Evolutionary conservation across 2,329 filamentous ascomycete genomes (phyloP).

Genomic region (Fusarium irregulare): DNA sequence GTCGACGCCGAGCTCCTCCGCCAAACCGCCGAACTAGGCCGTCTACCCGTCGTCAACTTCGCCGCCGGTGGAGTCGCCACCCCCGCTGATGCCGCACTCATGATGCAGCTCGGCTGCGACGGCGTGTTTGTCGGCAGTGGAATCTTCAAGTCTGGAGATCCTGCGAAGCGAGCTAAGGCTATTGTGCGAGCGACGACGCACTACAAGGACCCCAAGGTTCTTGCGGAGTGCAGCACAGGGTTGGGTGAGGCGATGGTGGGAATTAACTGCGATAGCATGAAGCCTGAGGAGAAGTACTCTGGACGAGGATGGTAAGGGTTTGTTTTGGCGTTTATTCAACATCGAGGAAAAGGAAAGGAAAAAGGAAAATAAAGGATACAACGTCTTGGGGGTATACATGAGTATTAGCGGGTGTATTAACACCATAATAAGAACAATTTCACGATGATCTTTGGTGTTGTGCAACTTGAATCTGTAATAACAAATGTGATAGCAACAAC

Average conservation of each 20-base stretch:
- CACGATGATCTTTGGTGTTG: background rate
- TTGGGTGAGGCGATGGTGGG: slow-evolving; percentile 99
- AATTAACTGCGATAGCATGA: slow-evolving; percentile 85
- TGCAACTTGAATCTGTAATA: too few species aligned
- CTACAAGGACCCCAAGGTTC: slow-evolving; percentile 83
- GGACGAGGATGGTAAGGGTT: slow-evolving; percentile 80
- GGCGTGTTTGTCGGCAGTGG: slow-evolving; percentile 97
- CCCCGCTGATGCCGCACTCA: slow-evolving; percentile 90
- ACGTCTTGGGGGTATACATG: slow-evolving; percentile 22
- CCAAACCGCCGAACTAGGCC: slow-evolving; percentile 86
- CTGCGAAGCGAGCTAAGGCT: slow-evolving; percentile 88
- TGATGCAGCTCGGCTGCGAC: slow-evolving; percentile 99
- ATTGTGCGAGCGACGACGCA: slow-evolving; percentile 96
- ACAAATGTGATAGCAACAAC: background rate
- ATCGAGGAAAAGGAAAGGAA: slow-evolving; percentile 13
- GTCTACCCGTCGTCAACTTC: slow-evolving; percentile 96
- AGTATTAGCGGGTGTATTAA: slow-evolving; percentile 26
- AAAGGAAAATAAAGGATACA: background rate
- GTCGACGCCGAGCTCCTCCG: slow-evolving; percentile 82
- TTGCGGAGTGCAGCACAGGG: slow-evolving; percentile 88
- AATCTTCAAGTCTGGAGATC: slow-evolving; percentile 97
- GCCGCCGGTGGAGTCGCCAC: slow-evolving; percentile 99
- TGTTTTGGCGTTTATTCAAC: slow-evolving; percentile 30
- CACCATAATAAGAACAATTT: slow-evolving; percentile 29
- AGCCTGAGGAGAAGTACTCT: slow-evolving; percentile 83